phyloP scores from a whole-genome alignment of 495 filamentous ascomycete genomes.

The Penicillium ucsense region DNA sequence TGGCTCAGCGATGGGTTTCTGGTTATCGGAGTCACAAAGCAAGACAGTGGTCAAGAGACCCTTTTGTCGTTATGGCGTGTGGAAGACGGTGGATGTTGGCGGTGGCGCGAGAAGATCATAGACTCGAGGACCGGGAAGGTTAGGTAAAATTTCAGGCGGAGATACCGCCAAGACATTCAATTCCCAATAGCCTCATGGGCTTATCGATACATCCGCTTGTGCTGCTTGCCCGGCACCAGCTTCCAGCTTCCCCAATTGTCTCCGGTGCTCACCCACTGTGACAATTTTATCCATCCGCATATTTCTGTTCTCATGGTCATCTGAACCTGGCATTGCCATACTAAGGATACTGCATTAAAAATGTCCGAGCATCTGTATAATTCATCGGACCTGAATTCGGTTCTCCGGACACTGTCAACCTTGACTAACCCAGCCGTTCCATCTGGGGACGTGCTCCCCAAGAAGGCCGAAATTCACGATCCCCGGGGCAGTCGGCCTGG shows the following conservation, averaged over 20 bases:
- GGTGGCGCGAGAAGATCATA: constrained; percentile 5
- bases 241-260: no score
- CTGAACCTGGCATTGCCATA: neutral
- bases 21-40: constrained; percentile 1
- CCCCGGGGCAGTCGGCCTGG: neutral
- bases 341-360: neutral
- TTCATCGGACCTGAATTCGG: constrained; percentile 39
- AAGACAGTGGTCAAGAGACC: neutral
- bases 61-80: constrained; percentile 7
- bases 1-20: neutral
- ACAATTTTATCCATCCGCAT: neutral
- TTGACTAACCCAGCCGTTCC: constrained; percentile 6
- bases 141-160: constrained; percentile 31
- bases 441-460: constrained; percentile 1
- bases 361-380: constrained; percentile 31
- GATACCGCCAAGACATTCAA: constrained; percentile 17
- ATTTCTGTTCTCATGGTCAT: neutral
- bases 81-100: constrained; percentile 5
- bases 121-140: constrained; percentile 9
- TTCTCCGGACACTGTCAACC: constrained; percentile 43
- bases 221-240: neutral
- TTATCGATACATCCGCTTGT: neutral
- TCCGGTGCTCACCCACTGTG: neutral
- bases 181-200: constrained; percentile 9
- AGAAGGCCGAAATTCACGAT: neutral